phyloP scores from a whole-genome alignment of 129 eudicot genomes.

The Smallanthus sonchifolius region DNA sequence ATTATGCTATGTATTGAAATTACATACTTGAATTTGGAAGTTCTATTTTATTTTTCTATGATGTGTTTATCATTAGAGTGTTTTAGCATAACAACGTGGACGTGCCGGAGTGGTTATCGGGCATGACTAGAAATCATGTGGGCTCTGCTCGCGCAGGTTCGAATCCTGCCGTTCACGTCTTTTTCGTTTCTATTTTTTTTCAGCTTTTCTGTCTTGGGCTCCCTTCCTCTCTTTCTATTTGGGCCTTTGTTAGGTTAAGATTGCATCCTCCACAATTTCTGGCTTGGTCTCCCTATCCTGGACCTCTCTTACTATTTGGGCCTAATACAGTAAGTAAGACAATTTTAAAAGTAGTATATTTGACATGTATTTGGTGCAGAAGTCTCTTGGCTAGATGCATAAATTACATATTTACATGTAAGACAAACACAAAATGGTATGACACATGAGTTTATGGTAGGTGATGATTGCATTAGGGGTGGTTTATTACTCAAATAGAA shows the following conservation, averaged over 20 bases:
- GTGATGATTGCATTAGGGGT: too few species aligned
- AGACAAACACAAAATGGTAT: too few species aligned
- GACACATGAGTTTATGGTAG: too few species aligned
- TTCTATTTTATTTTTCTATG: too few species aligned
- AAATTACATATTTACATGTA: neutral
- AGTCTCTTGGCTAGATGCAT: neutral
- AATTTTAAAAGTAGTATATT: neutral
- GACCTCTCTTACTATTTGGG: neutral
- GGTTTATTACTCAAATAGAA: too few species aligned
- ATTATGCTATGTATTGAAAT: too few species aligned
- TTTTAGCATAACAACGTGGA: constrained; percentile 34
- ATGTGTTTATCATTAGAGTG: too few species aligned
- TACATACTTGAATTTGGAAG: neutral
- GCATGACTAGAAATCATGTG: constrained; percentile 99
- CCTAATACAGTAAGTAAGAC: neutral
- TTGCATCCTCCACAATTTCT: neutral
- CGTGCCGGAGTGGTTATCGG: constrained; percentile 99
- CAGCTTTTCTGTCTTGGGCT: neutral
- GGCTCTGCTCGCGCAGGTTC: constrained; percentile 99
- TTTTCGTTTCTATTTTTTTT: neutral
- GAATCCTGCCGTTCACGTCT: constrained; percentile 92
- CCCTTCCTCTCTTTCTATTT: neutral
- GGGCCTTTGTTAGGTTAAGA: neutral
- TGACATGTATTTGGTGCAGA: neutral
- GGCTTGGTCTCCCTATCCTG: neutral